phyloP scores from a whole-genome alignment of 2,329 filamentous ascomycete genomes.

The Stachybotrys chlorohalonatus region DNA sequence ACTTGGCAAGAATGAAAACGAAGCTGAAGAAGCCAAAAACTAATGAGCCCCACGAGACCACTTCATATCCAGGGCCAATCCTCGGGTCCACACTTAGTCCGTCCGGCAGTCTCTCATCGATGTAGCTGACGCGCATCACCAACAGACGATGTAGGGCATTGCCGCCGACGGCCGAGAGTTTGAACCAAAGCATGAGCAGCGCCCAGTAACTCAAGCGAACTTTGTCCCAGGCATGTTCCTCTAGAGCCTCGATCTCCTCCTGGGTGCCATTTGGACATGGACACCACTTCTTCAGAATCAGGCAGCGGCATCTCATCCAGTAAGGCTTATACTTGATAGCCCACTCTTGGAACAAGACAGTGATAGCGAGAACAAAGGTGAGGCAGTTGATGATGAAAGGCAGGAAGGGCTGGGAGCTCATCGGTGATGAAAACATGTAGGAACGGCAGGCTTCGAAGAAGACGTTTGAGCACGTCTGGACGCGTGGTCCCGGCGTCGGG shows the following conservation, averaged over 20 bases:
- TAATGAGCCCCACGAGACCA: conserved; percentile 13
- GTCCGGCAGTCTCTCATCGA: conserved; percentile 12
- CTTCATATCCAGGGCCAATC: conserved; percentile 6
- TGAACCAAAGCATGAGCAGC: conserved; percentile 10
- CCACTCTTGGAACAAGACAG: conserved; percentile 11
- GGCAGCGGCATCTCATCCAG: conserved; percentile 15
- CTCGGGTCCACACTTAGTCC: conserved; percentile 13
- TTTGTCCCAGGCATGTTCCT: conserved; percentile 15
- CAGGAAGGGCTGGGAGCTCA: conserved; percentile 4
- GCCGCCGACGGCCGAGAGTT: conserved; percentile 8
- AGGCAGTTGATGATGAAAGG: conserved; percentile 8
- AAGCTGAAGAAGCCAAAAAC: conserved; percentile 7
- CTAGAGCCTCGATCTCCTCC: conserved; percentile 15
- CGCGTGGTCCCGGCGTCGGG: conserved; percentile 8
- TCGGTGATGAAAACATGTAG: conserved; percentile 4
- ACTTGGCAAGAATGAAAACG: conserved; percentile 12
- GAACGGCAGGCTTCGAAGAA: conserved; percentile 17
- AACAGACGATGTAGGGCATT: conserved; percentile 9
- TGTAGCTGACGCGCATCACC: conserved; percentile 7
- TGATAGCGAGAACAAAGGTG: conserved; percentile 6
- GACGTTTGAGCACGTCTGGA: conserved; percentile 11
- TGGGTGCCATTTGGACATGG: conserved; percentile 13
- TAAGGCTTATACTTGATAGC: conserved; percentile 14
- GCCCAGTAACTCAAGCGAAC: conserved; percentile 14
- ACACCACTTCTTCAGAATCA: conserved; percentile 15